phyloP scores from a whole-genome alignment of 345 rosid species.

The Syzygium aromaticum region DNA sequence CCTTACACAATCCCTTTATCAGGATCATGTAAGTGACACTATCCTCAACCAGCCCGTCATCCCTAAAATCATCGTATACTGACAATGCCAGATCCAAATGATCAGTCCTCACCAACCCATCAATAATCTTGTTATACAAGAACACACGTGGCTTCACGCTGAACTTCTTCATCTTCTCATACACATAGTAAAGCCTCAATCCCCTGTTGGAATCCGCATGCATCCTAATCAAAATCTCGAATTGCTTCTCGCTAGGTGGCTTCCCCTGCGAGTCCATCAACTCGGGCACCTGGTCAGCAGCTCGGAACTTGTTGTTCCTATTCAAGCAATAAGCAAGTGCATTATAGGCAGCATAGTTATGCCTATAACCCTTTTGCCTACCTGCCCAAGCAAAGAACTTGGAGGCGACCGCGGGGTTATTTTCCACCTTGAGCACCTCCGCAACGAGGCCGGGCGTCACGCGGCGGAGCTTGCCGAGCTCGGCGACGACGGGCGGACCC shows the following conservation, averaged over 20 bases:
- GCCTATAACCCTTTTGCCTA: slow-evolving; percentile 75
- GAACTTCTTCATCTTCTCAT: slow-evolving; percentile 83
- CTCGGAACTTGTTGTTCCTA: slow-evolving; percentile 48
- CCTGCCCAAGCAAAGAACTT: slow-evolving; percentile 95
- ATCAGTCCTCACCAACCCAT: slow-evolving; percentile 51
- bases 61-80: slow-evolving; percentile 76
- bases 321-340: slow-evolving; percentile 85
- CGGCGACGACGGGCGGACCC: slow-evolving; percentile 58
- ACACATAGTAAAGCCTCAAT: slow-evolving; percentile 66
- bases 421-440: slow-evolving; percentile 64
- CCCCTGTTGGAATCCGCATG: slow-evolving; percentile 79
- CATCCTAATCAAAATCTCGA: slow-evolving; percentile 91
- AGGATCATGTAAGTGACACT: slow-evolving; percentile 67
- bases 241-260: slow-evolving; percentile 72
- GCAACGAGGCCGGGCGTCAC: slow-evolving; percentile 73
- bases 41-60: slow-evolving; percentile 66
- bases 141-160: slow-evolving; percentile 64
- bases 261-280: slow-evolving; percentile 83
- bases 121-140: slow-evolving; percentile 73
- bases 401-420: slow-evolving; percentile 47
- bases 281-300: slow-evolving; percentile 86
- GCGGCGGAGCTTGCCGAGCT: slow-evolving; percentile 82
- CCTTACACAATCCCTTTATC: slow-evolving; percentile 74
- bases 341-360: slow-evolving; percentile 72
- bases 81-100: slow-evolving; percentile 66